Evolutionary conservation across 2,329 filamentous ascomycete genomes (phyloP).

Genomic region (Aspergillus fructus): DNA sequence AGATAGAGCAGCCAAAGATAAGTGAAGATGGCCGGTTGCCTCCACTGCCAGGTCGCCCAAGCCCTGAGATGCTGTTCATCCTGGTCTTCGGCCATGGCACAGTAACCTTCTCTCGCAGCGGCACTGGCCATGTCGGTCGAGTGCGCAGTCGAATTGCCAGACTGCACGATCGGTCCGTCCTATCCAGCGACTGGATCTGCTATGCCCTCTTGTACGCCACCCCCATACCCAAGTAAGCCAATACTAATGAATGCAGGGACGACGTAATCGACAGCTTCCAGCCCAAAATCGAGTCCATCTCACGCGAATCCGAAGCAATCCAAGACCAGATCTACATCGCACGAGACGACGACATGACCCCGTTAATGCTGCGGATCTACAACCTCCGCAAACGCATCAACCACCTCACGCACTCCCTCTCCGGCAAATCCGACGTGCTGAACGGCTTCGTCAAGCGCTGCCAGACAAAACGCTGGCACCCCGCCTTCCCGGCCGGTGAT

Average conservation of each 20-base stretch:
- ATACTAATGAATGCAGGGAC: conserved; percentile 55
- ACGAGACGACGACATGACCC: conserved; percentile 80
- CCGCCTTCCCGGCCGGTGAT: conserved; percentile 88
- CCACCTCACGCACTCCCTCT: conserved; percentile 82
- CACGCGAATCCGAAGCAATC: conserved; percentile 82
- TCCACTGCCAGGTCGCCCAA: conserved; percentile 54
- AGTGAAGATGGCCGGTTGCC: too few species aligned
- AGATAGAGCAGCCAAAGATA: not conserved
- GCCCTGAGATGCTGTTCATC: conserved; percentile 83
- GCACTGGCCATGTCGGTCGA: conserved; percentile 77
- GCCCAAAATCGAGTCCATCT: conserved; percentile 78
- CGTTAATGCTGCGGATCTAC: conserved; percentile 81
- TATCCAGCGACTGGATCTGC: conserved; percentile 97
- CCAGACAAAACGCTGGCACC: conserved; percentile 76
- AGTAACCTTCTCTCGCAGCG: conserved; percentile 85
- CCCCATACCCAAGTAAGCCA: not conserved
- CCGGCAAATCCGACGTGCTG: conserved; percentile 93
- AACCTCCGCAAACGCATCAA: conserved; percentile 90
- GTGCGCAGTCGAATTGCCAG: conserved; percentile 86
- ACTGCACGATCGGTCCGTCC: conserved; percentile 84
- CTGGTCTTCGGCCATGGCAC: conserved; percentile 93
- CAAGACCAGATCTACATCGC: conserved; percentile 94
- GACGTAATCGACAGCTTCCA: conserved; percentile 95
- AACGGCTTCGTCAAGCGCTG: conserved; percentile 96
- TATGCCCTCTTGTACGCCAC: conserved; percentile 86